Conservation (phyloP, 768 basidiomycete species). For the Phaeotremella fagi region DNA sequence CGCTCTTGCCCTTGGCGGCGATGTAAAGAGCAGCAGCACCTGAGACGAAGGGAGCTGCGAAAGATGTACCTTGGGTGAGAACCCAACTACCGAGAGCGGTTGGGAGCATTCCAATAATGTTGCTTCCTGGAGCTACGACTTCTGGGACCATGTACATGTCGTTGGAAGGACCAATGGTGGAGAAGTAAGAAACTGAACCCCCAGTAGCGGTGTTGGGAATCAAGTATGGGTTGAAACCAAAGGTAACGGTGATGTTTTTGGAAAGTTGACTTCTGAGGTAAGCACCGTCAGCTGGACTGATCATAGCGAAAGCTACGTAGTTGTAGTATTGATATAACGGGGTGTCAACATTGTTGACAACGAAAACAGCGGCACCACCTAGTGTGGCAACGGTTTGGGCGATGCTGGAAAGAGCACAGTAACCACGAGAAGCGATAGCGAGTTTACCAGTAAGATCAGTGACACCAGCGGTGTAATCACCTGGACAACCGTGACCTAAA, state of each 20-base stretch:
- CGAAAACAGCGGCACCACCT: conserved; percentile 27
- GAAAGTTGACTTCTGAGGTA: conserved; percentile 31
- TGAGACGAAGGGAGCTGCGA: conserved; percentile 33
- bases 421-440: conserved; percentile 59
- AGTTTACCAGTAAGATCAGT: conserved; percentile 58
- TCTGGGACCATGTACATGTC: conserved; percentile 56
- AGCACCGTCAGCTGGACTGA: conserved; percentile 40
- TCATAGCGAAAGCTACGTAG: conserved; percentile 30
- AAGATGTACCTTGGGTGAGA: conserved; percentile 30
- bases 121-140: conserved; percentile 54
- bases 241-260: conserved; percentile 24
- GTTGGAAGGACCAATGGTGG: conserved; percentile 60
- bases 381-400: conserved; percentile 16
- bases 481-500: conserved; percentile 60
- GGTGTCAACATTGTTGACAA: conserved; percentile 20
- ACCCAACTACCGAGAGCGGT: conserved; percentile 25
- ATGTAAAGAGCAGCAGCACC: conserved; percentile 49
- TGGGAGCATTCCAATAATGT: conserved; percentile 31
- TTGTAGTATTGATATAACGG: conserved; percentile 36
- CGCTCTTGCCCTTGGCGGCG: conserved; percentile 25
- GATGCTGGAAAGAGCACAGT: conserved; percentile 59
- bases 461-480: conserved; percentile 52
- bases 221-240: conserved; percentile 46
- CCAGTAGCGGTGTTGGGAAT: conserved; percentile 55
- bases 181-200: conserved; percentile 58